Conservation (phyloP, 2,329 filamentous ascomycete species). For the Ceratocystis ficicola region DNA sequence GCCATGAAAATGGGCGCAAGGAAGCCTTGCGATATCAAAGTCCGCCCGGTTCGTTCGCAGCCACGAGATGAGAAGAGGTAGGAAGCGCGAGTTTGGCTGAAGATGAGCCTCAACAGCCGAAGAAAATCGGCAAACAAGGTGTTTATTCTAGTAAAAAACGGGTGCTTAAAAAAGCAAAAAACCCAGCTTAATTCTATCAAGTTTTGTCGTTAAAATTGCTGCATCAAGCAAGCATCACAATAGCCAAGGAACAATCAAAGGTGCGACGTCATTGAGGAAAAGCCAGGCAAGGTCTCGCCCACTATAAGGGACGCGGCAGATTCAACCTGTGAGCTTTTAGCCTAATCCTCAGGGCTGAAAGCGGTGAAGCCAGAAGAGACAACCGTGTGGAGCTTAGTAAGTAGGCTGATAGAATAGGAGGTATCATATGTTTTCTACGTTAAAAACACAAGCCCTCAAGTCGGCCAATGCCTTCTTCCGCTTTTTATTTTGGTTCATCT, state of each 20-base stretch:
- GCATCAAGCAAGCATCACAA: neutral
- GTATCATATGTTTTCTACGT: too few relatives aligned
- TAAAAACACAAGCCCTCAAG: neutral
- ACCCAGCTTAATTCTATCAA: too few relatives aligned
- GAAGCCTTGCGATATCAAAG: slow-evolving; percentile 1
- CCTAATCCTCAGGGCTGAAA: slow-evolving; percentile 11
- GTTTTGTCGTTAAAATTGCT: neutral
- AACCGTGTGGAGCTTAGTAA: neutral
- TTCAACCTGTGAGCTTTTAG: neutral
- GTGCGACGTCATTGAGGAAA: slow-evolving; percentile 6
- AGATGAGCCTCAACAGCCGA: neutral
- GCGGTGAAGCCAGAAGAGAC: neutral
- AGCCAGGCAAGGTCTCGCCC: neutral
- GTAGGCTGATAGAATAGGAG: neutral
- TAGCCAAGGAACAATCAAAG: neutral
- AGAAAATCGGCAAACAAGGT: neutral
- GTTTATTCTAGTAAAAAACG: neutral
- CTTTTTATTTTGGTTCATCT: neutral
- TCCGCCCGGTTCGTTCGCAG: too few relatives aligned
- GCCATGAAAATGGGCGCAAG: slow-evolving; percentile 17
- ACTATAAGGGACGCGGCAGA: slow-evolving; percentile 1
- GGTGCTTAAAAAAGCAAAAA: neutral
- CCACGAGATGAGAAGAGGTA: neutral
- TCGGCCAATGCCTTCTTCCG: neutral
- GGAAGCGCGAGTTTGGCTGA: neutral